These are phyloP conservation scores for Lactifluus pinguis DNA, from an alignment of 768 basidiomycete species.

Conservation along the genomic window DNA sequence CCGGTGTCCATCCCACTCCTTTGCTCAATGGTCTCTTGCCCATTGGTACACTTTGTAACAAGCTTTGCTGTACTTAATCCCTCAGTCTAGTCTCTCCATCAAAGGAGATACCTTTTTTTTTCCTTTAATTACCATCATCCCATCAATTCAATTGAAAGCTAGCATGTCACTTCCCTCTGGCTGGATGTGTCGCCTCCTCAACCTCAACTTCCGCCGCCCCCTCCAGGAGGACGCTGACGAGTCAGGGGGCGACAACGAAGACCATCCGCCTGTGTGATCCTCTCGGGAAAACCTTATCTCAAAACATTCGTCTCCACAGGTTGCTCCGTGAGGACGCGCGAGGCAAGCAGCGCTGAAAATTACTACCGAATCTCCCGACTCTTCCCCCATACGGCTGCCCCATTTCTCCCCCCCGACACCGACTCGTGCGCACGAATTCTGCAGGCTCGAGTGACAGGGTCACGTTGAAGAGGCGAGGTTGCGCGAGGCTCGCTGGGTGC, in stretches of 20 bases:
- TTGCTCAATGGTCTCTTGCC: too few species aligned
- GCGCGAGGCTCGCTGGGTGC: constrained; percentile 5
- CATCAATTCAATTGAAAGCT: too few species aligned
- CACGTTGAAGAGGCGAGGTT: constrained; percentile 13
- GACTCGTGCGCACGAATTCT: constrained; percentile 20
- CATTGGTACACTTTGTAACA: too few species aligned
- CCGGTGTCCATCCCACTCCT: too few species aligned
- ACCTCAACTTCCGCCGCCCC: too few species aligned
- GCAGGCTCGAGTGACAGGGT: constrained; percentile 6
- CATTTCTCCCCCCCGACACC: constrained; percentile 22
- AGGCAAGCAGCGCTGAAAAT: constrained; percentile 1
- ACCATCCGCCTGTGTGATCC: not conserved
- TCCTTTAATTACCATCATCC: too few species aligned
- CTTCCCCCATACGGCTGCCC: not conserved
- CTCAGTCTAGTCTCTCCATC: too few species aligned
- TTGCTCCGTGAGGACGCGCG: not conserved
- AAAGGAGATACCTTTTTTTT: too few species aligned
- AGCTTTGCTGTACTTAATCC: too few species aligned
- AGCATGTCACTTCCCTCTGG: too few species aligned
- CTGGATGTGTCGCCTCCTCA: too few species aligned
- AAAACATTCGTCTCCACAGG: not conserved
- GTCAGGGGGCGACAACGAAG: not conserved
- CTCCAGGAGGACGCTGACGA: constrained; percentile 6
- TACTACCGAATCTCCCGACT: constrained; percentile 6
- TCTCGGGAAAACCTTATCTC: not conserved